A percentile compares a stretch with the other conserved stretches of the same genome.
Conservation (phyloP, 495 filamentous ascomycete genomes). For the Ramalina intermedia region DNA sequence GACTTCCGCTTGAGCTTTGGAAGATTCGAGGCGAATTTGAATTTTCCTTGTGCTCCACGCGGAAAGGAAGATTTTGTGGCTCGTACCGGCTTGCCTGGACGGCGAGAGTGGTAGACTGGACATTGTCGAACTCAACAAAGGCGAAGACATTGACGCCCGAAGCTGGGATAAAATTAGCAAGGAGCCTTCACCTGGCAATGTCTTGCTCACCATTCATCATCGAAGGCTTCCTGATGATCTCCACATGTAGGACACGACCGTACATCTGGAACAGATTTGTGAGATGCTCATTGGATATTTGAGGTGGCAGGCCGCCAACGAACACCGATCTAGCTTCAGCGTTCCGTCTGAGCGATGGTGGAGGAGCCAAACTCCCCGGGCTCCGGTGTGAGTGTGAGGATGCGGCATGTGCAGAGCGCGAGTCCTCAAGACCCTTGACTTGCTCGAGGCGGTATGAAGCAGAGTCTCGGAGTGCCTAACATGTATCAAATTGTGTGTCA, state of each 20-base stretch:
- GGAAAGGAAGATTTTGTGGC: conserved; percentile 9
- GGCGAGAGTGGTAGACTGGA: conserved; percentile 24
- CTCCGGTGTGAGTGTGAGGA: conserved; percentile 3
- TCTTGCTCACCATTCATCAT: conserved; percentile 18
- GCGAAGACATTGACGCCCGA: conserved; percentile 28
- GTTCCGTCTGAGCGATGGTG: conserved; percentile 13
- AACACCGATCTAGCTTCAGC: conserved; percentile 36
- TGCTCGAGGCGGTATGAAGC: conserved; percentile 15
- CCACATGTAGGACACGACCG: conserved; percentile 27
- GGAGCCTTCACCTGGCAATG: too few relatives aligned
- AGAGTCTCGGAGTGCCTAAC: conserved; percentile 15
- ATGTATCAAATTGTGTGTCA: conserved; percentile 2
- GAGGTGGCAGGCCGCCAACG: conserved; percentile 32
- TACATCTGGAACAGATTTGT: conserved; percentile 22
- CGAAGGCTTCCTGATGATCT: conserved; percentile 25
- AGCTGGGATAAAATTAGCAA: conserved; percentile 3
- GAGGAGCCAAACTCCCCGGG: conserved; percentile 2
- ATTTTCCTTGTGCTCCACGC: conserved; percentile 18
- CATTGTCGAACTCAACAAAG: conserved; percentile 35
- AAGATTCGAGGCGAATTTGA: conserved; percentile 2
- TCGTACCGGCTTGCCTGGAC: conserved; percentile 14
- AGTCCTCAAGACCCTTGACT: not conserved
- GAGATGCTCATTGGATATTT: conserved; percentile 24
- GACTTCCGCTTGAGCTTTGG: conserved; percentile 6
- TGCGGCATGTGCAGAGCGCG: not conserved